Conservation (phyloP, 1,284 basidiomycete genomes). For the Trametes versicolor region DNA sequence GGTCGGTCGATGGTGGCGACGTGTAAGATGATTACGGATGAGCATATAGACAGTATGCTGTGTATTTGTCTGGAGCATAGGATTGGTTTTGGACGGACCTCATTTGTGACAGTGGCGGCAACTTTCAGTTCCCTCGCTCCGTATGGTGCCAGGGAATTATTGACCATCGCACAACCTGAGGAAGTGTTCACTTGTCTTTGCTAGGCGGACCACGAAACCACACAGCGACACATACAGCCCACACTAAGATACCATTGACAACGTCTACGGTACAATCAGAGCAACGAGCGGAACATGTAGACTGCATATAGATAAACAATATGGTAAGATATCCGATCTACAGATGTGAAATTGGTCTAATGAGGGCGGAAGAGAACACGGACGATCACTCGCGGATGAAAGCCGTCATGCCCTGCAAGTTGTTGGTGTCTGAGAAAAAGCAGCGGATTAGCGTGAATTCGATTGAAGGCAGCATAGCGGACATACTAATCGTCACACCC, state of each 20-base stretch:
- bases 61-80: not conserved
- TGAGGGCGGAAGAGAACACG: not conserved
- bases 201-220: not conserved
- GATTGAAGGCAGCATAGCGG: not conserved
- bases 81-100: not conserved
- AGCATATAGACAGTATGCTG: not conserved
- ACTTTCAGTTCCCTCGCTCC: too few relatives aligned
- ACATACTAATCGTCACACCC: constrained; percentile 50
- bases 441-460: constrained; percentile 16
- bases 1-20: not conserved
- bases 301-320: not conserved
- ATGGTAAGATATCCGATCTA: not conserved
- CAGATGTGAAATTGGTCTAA: not conserved
- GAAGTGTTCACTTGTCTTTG: too few relatives aligned
- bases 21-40: constrained; percentile 9
- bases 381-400: constrained; percentile 42
- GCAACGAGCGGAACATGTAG: not conserved
- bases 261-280: not conserved
- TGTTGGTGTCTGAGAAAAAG: constrained; percentile 38
- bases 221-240: not conserved
- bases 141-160: too few relatives aligned
- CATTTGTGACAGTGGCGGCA: not conserved
- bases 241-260: not conserved
- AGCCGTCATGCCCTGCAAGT: constrained; percentile 54
- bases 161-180: too few relatives aligned